Evolutionary conservation across 768 basidiomycete species (phyloP), one percentile per base, ranked within the genome.

Genomic region (Rhodotorula kratochvilovae): DNA sequence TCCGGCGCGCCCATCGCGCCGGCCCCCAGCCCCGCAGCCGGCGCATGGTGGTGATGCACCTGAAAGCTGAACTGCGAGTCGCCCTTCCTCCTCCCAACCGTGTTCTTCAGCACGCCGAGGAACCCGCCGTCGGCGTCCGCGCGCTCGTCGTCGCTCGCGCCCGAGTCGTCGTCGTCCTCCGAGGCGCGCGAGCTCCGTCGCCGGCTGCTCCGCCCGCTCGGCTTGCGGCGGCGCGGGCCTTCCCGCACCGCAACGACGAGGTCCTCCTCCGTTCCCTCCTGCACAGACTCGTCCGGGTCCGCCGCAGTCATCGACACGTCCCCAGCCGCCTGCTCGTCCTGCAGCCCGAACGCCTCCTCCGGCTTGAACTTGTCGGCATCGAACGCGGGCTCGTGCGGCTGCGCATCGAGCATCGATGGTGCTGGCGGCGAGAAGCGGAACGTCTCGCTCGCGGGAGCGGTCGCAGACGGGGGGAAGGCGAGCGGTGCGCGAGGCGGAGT

Each of bases 1-100:
- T 36, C 16, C 29, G n/a, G 10, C 21, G 35, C 11, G 21, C 23
- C 16, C 79, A 71, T 56, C 80, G 79, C 1, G 75, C 76, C 74
- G 80, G 39, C 16, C 10, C 45, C 60, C 10, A 29, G 25, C 15
- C 35, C 62, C 33, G 29, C 19, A 19, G 50, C 19, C 27, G 64
- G 29, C 23, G 63, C 72, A 25, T 69, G 68, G 51, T 73, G 75
- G 51, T 73, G 71, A 27, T 71, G 69, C 15, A 71, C 75, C 57
- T 71, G 69, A 16, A 71, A 73, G 67, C 67, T 74, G 64, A 74
- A 74, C 64, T 68, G 69, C 17, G 39, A 21, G 39, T 61, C 58
- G 15, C 51, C 56, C 25, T 43, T 27, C 39, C 57, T 2, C 16
- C 66, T 33, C 4, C 61, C 72, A 0, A 63, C 35, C 45, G 29